Percentiles rank a stretch among this genome's conserved stretches.
phyloP scores from a whole-genome alignment of 2,329 filamentous ascomycete species.

The Piedraia hortae region DNA sequence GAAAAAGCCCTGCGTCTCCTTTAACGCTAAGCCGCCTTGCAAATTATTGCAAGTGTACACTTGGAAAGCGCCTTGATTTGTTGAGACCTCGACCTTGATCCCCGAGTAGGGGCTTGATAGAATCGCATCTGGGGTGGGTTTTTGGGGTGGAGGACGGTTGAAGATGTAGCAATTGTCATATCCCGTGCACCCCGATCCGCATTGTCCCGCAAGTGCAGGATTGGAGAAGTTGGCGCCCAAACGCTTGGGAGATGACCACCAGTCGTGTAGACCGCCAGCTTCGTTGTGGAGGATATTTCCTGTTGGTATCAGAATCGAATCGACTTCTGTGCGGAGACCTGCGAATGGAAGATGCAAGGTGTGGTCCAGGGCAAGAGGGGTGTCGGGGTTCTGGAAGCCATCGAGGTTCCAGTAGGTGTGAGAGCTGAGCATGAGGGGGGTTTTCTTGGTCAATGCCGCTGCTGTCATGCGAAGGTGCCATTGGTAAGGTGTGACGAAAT shows the following conservation, averaged over 20 bases:
- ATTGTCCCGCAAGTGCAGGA: constrained; percentile 2
- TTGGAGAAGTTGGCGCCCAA: constrained; percentile 10
- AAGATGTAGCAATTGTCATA: constrained; percentile 8
- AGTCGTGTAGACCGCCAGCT: too few species aligned
- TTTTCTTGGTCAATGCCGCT: constrained; percentile 42
- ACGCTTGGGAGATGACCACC: too few species aligned
- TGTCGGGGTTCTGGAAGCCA: constrained; percentile 47
- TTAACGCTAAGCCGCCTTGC: constrained; percentile 10
- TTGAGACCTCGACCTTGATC: constrained; percentile 9
- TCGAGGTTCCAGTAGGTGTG: constrained; percentile 66
- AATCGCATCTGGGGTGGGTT: constrained; percentile 8
- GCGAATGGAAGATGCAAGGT: constrained; percentile 44
- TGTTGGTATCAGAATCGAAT: constrained; percentile 9
- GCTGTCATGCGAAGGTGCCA: too few species aligned
- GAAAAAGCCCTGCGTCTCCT: constrained; percentile 10
- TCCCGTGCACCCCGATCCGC: constrained; percentile 5
- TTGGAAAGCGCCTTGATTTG: constrained; percentile 10
- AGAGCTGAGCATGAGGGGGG: constrained; percentile 56
- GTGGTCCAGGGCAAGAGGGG: constrained; percentile 37
- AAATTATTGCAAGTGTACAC: constrained; percentile 11
- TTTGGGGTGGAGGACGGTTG: constrained; percentile 5
- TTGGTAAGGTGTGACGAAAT: constrained; percentile 55
- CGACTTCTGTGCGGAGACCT: constrained; percentile 7
- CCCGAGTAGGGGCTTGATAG: constrained; percentile 7
- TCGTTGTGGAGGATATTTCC: constrained; percentile 16